Evolutionary conservation across 2,329 filamentous ascomycete genomes (phyloP).

Genomic region (Diaporthe citriasiana): DNA sequence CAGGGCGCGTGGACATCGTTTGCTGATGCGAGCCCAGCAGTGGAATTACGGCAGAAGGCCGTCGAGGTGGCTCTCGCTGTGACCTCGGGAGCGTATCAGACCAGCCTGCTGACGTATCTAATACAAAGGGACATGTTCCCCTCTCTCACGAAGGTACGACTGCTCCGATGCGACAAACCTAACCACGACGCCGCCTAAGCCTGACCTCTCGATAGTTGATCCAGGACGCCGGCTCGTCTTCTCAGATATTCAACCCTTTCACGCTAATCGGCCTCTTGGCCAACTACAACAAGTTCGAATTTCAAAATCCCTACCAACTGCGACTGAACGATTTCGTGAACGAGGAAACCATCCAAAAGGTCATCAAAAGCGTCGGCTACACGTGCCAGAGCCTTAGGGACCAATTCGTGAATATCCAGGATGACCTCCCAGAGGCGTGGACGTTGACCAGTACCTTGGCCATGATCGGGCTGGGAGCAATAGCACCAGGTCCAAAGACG

Average conservation of each 20-base stretch:
- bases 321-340: conserved; percentile 97
- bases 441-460: conserved; percentile 83
- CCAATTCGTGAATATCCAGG: conserved; percentile 87
- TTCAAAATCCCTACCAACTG: conserved; percentile 94
- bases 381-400: conserved; percentile 78
- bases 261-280: conserved; percentile 87
- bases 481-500: conserved; percentile 78
- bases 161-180: not conserved
- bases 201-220: conserved; percentile 71
- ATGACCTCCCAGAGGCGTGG: conserved; percentile 94
- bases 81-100: conserved; percentile 95
- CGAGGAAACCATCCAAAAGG: conserved; percentile 85
- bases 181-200: not conserved
- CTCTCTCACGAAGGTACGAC: conserved; percentile 87
- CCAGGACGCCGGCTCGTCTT: conserved; percentile 79
- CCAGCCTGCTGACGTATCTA: conserved; percentile 93
- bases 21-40: conserved; percentile 59
- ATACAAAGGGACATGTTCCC: conserved; percentile 96
- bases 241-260: conserved; percentile 80
- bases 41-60: conserved; percentile 82
- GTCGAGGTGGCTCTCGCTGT: conserved; percentile 86
- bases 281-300: conserved; percentile 99
- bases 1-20: not conserved
- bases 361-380: conserved; percentile 81
- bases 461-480: conserved; percentile 85